Base-by-base conservation (phyloP, 2,329 filamentous ascomycete genomes). In the Penicillium sp. region DNA sequence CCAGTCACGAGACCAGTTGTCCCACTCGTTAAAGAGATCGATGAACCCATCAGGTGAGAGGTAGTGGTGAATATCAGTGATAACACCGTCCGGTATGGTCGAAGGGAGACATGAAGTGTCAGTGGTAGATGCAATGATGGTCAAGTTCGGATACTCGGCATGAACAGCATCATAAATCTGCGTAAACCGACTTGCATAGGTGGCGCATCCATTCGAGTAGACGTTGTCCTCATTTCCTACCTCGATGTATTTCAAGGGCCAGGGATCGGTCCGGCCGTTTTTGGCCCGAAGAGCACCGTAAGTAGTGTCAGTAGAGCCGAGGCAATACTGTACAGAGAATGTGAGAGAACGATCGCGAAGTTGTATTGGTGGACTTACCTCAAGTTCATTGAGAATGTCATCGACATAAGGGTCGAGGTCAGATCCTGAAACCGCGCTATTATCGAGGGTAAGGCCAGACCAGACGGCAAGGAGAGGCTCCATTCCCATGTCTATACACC, bases 201-300 rank as follows among this genome's bases (percentile, higher is more conserved):
- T 79, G 0, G 63, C 61, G 1, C 76, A 72, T 8, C 78, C 80
- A 11, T 80, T 81, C 13, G 35, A 39, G 10, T 78, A 77, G 3
- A 87, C 79, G 75, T 82, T 82, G 61, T 89, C 86, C 66, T 89
- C 86, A 67, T 89, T 88, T 53, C 86, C 86, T 48, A 88, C 73
- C 69, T 88, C 85, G 47, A 88, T 83, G 61, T 82, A 84, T 13
- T 80, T 74, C 31, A 88, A 75, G 49, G 70, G 72, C 71, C 82
- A 88, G 0, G 86, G 85, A 58, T 83, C 78, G 0, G 80, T 78
- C 62, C 86, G 81, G 4, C 86, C 86, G 2, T 86, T 77, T 46
- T 78, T 71, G 8, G 82, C 84, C 29, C 85, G 82, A 11, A 79
- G 70, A 2, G 79, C 75, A 16, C 86, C 86, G 78, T 83, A 87